Conservation (phyloP, 2,329 filamentous ascomycete species). For the Cladophialophora yegresii region DNA sequence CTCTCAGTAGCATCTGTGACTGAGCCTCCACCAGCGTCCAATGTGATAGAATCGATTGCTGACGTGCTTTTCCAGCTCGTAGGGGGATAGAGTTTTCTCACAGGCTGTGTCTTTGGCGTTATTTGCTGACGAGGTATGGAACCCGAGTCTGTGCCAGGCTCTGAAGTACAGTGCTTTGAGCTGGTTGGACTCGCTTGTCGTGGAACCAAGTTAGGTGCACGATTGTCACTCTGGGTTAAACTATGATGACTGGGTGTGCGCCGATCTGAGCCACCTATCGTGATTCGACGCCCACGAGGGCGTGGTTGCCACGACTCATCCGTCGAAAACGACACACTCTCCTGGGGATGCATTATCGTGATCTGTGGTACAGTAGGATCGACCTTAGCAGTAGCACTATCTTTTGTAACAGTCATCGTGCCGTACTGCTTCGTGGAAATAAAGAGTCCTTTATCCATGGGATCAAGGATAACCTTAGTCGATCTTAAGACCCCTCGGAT, state of each 20-base stretch:
- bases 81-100: slow-evolving; percentile 21
- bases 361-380: neutral
- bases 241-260: neutral
- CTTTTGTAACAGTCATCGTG: neutral
- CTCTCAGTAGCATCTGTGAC: neutral
- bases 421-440: neutral
- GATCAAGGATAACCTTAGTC: neutral
- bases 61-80: slow-evolving; percentile 22
- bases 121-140: neutral
- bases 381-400: neutral
- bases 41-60: neutral
- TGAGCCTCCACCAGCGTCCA: neutral
- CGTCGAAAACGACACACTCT: neutral
- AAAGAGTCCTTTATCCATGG: neutral
- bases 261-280: slow-evolving; percentile 15
- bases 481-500: neutral
- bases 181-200: neutral
- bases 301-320: neutral
- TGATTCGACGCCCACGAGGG: slow-evolving; percentile 14
- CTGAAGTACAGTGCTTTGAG: neutral
- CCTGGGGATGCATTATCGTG: neutral
- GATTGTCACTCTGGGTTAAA: neutral
- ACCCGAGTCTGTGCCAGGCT: neutral
- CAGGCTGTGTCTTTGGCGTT: neutral
- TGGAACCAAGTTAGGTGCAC: neutral